Evolutionary conservation across 352 stramenopile species (phyloP), one percentile per base, ranked within the genome.

Genomic region (Pythium brassicae): DNA sequence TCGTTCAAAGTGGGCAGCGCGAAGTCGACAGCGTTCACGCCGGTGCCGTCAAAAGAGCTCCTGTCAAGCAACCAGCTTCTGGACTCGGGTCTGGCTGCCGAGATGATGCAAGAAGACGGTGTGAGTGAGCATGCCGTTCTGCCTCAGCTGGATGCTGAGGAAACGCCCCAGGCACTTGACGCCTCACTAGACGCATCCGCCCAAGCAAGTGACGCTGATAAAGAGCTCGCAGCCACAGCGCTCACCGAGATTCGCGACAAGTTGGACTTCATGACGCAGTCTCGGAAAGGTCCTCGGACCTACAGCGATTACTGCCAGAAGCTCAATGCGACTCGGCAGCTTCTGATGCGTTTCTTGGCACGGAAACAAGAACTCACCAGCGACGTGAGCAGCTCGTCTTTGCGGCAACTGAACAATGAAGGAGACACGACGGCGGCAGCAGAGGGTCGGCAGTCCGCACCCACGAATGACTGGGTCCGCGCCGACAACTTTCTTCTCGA

Each of bases 401-500:
- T 40, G n/a, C 2, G 7, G 12, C 3, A 27, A 10, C 42, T 17
- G n/a, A 47, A 12, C n/a, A 47, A 47, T 4, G 54, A 20, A 15
- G 49, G 1, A 6, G 32, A 54, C 20, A 17, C 29, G 32, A n/a
- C 29, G n/a, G 5, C 46, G 17, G 8, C 27, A 39, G 20, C 42
- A 47, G 42, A 4, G 20, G 26, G 22, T 23, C 42, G 7, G 42
- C 42, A 14, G 4, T 27, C 20, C 4, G 22, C 42, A 2, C 42
- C 52, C 48, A 29, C 62, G 4, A 75, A 69, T 27, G 72, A 77
- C 11, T 59, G 55, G 34, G 59, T 43, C 12, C 61, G 61, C 43
- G 55, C 62, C 2, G 58, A 72, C 39, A 73, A 76, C 27, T 90
- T 87, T 44, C 40, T 91, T 9, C 42, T 92, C 1, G 82, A 94